Evolutionary conservation across 2,329 filamentous ascomycete genomes (phyloP).

Genomic region (Amauroascus verrucosus): DNA sequence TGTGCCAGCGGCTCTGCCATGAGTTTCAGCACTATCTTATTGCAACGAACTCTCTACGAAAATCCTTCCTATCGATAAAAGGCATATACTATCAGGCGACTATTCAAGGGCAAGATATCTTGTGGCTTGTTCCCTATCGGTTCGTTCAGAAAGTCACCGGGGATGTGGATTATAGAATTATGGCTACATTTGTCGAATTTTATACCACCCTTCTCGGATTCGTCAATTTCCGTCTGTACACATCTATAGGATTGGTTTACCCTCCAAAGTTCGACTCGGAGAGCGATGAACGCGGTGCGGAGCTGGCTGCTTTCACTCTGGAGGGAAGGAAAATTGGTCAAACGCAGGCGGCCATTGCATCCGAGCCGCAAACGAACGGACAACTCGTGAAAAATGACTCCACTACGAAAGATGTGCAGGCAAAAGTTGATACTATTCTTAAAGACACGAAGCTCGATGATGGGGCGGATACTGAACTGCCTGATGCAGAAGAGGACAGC

Average conservation of each 20-base stretch:
- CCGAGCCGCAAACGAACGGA: slow-evolving; percentile 45
- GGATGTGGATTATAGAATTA: slow-evolving; percentile 96
- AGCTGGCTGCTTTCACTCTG: slow-evolving; percentile 81
- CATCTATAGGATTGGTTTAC: slow-evolving; percentile 81
- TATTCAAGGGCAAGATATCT: slow-evolving; percentile 89
- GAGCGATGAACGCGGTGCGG: slow-evolving; percentile 81
- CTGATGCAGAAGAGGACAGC: slow-evolving; percentile 39
- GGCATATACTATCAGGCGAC: slow-evolving; percentile 98
- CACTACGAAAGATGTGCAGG: slow-evolving; percentile 41
- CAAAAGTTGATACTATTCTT: slow-evolving; percentile 51
- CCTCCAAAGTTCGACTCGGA: slow-evolving; percentile 83
- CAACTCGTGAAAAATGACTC: slow-evolving; percentile 47
- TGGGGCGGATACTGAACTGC: slow-evolving; percentile 36
- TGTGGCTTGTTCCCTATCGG: slow-evolving; percentile 95
- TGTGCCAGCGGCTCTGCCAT: slow-evolving; percentile 82
- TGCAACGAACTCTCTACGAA: slow-evolving; percentile 76
- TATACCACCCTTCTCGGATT: slow-evolving; percentile 95
- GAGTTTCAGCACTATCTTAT: slow-evolving; percentile 99
- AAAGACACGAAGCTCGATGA: slow-evolving; percentile 34
- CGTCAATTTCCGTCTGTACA: slow-evolving; percentile 92
- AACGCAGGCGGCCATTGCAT: slow-evolving; percentile 42
- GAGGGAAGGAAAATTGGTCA: slow-evolving; percentile 57
- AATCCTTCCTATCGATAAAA: slow-evolving; percentile 97
- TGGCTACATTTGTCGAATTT: slow-evolving; percentile 98
- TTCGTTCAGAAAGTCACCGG: slow-evolving; percentile 92